Base-by-base conservation (phyloP, 176 grass and related monocot species). In the Carex pumila region DNA sequence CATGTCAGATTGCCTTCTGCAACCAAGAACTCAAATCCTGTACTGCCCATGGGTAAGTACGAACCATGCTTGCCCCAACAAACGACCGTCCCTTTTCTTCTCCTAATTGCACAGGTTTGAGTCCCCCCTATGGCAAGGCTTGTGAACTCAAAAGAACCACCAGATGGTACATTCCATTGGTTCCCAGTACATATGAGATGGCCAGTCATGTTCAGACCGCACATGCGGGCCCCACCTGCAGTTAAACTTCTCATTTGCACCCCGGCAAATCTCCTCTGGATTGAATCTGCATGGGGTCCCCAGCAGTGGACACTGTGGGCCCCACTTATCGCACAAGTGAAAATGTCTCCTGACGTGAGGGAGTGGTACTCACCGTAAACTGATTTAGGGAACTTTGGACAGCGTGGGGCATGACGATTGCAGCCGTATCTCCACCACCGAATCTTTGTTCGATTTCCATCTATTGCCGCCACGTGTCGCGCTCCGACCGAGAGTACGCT, bases 1-100 rank as follows among this genome's bases (percentile, higher is more conserved):
- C 95, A 97, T 0, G 89, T 97, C 17, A 87, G 54, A 87, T 92
- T 84, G 10, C 90, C 95, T 1, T 75, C 92, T 3, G 92, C 90
- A 67, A 90, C 90, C 81, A 97, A 83, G 78, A 90, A 61, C 84
- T 34, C 72, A 87, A 97, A 93, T 1, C 0, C 5, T 1, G 86
- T 91, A 3, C 19, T 80, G 3, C 12, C 1, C 0, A 75, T 85
- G 5, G 92, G 95, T 12, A 17, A 52, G 86, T 74, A 90, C 0
- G 49, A 5, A 25, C 85, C 84, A 0, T 21, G 53, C 30, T 13
- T 30, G 56, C 6, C 91, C 95, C 95, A 97, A 89, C 95, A 97
- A 22, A 82, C 72, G 6, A 87, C 90, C 8, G 84, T 91, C 67
- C 58, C 60, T 84, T 90, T 84, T 2, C 64, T 39, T 17, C 57